Evolutionary conservation across 2,329 filamentous ascomycete genomes (phyloP), one percentile per base, ranked within the genome.

Genomic region (Talaromyces funiculosus): DNA sequence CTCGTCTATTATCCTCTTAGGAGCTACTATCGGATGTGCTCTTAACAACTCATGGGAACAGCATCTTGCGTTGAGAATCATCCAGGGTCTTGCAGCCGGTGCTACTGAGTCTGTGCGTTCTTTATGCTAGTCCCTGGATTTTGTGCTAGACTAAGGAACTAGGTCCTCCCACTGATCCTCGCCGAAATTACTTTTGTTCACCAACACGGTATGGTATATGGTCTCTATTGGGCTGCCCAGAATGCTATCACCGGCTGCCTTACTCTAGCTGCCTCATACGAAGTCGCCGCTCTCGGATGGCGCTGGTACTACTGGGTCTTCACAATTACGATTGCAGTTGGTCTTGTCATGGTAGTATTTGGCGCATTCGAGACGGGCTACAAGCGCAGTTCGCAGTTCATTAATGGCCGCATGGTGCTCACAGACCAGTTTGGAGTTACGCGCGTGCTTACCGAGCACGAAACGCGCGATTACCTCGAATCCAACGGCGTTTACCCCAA

Each of bases 251-350:
- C 68, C 18, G 65, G 64, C 10, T 62, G 58, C 16, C 67, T 78
- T 29, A 72, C 71, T 22, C 66, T 78, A 4, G 71, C 71, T 1
- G 67, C 66, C 2, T 74, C 71, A 4, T 78, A 77, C 47, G 65
- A 74, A 29, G 72, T 69, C 2, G 71, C 69, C 1, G 70, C 71
- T 4, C 63, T 73, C 0, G 69, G 71, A 1, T 78, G 76, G 75
- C 66, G 74, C 38, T 78, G 75, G 73, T 78, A 75, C 64, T 78
- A 78, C 53, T 76, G 73, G 72, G 68, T 77, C 1, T 74, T 74
- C 20, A 69, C 68, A 9, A 73, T 75, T 42, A 68, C 75, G 4
- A 64, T 72, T 8, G 73, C 65, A 8, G 56, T 71, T 5, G 73
- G 74, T 1, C 64, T 77, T 8, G 51, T 81, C 62, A 57, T 78